Evolutionary conservation across 768 basidiomycete species (phyloP), one percentile per base, ranked within the genome.

Genomic region (Terana coerulea): DNA sequence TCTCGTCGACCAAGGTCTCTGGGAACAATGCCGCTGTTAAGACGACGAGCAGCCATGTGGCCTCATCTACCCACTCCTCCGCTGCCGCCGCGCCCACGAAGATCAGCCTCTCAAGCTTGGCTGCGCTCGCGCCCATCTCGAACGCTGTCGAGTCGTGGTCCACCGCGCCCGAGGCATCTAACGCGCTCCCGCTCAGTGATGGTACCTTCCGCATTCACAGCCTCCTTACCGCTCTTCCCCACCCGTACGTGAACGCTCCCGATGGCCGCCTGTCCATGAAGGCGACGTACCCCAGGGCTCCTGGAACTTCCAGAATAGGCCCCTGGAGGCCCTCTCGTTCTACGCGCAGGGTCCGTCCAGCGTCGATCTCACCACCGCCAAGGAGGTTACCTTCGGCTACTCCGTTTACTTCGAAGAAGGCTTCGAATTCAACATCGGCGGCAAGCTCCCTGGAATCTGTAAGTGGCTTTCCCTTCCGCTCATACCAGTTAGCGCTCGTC

Each of bases 401-500:
- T 77, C 80, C 2, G 75, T 84, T 25, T 80, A 64, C 68, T 83
- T 86, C 68, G 66, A 74, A 33, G 63, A 72, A 11, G 84, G 77
- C 17, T 86, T 84, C 64, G 72, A 72, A 17, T 86, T 76, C 67
- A 69, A 77, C 56, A 73, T 73, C 50, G 85, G 84, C 53, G 85
- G 85, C 28, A 87, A 85, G 65, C 71, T 86, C 25, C 84, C 83
- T 17, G 84, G 84, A 58, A 64, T 86, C 53, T 84, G 80, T 83
- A 59, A 60, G 78, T 72, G 17, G 25, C 34, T 11, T 24, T 47
- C 26, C 46, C 22, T 31, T 55, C 34, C 43, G 5, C 35, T 44
- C 14, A 15, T 25, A 30, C 39, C 45, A 47, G 33, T 40, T 35
- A 15, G n/a, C n/a, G n/a, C n/a, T n/a, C n/a, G n/a, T n/a, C n/a